Base-by-base conservation (phyloP, 1,284 basidiomycete species). In the Microbotryomycetes sp. region DNA sequence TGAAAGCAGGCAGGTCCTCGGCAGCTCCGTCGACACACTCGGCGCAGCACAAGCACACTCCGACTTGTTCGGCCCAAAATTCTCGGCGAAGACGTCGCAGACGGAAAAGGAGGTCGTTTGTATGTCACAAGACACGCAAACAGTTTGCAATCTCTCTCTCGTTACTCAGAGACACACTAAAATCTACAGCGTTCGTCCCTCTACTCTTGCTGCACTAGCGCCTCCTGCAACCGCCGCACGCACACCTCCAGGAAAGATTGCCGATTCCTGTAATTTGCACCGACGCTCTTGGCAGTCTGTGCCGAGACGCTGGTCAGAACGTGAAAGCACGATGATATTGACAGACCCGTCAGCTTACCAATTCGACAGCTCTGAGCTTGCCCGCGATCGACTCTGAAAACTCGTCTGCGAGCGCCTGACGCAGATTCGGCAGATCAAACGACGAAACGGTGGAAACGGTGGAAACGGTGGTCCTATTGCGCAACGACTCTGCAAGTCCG, bases 271-370 rank as follows among this genome's bases (percentile, higher is more conserved):
- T 57, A 61, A 6, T 18, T 52, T 31, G 60, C 46, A 4, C 66
- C 66, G 5, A 53, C 63, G 21, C 35, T 67, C 56, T 59, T 55
- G 26, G 47, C 59, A 4, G 58, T 60, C 65, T 67, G 52, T n/a
- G 9, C 1, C 6, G 21, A 2, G 5, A 24, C n/a, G 6, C 2
- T 4, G 23, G 3, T 24, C 16, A 51, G 41, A 45, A 18, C 21
- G 4, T 3, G 4, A 23, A 16, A 24, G 30, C 6, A 5, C 26
- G 28, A 45, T 2, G 2, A 2, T 7, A 52, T n/a, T 5, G 15
- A 28, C 31, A 31, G 3, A 29, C 2, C n/a, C 4, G 16, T 1
- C 13, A 9, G 57, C 65, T 48, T 31, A 67, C 65, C 3, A 65
- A 35, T 15, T 59, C 46, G n/a, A 65, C 21, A 1, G 18, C 28